Percentiles rank a stretch among this genome's conserved stretches.
Evolutionary conservation across 2,329 filamentous ascomycete genomes (phyloP).

Genomic region (Xylaria sp.): DNA sequence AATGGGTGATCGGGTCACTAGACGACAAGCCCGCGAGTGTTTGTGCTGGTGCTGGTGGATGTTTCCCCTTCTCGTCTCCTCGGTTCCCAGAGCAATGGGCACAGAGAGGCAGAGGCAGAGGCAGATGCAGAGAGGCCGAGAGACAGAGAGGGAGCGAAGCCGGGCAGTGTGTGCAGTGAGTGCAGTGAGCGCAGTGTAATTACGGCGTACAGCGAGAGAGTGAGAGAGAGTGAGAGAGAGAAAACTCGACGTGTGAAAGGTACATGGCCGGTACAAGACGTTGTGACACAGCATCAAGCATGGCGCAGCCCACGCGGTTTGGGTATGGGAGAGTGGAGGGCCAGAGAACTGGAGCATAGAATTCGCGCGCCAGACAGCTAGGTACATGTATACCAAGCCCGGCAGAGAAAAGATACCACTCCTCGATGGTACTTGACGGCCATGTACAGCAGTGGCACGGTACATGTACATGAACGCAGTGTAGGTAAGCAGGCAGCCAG

Average conservation of each 20-base stretch:
- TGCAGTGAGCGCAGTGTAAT: neutral
- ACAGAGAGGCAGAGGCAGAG: constrained; percentile 18
- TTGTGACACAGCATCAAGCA: constrained; percentile 42
- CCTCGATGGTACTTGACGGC: constrained; percentile 5
- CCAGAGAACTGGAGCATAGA: constrained; percentile 33
- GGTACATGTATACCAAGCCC: constrained; percentile 25
- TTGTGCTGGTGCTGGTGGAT: constrained; percentile 32
- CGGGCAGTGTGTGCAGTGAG: constrained; percentile 13
- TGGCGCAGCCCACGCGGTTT: constrained; percentile 39
- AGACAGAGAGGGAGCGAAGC: constrained; percentile 22
- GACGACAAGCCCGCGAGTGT: constrained; percentile 25
- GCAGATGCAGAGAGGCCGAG: constrained; percentile 9
- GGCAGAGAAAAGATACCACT: constrained; percentile 27
- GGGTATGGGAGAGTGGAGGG: constrained; percentile 33
- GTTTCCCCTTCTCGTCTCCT: constrained; percentile 19
- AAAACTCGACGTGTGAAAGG: constrained; percentile 28
- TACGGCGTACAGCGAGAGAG: constrained; percentile 6
- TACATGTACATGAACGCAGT: constrained; percentile 29
- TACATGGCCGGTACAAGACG: constrained; percentile 46
- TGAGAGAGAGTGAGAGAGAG: neutral
- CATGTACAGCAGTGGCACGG: constrained; percentile 34
- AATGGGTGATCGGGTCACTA: constrained; percentile 19
- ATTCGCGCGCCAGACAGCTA: constrained; percentile 29
- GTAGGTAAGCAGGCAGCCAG: constrained; percentile 29
- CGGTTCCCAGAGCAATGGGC: constrained; percentile 21